phyloP scores from a whole-genome alignment of 2,329 filamentous ascomycete species.

The Colletotrichum karsti region DNA sequence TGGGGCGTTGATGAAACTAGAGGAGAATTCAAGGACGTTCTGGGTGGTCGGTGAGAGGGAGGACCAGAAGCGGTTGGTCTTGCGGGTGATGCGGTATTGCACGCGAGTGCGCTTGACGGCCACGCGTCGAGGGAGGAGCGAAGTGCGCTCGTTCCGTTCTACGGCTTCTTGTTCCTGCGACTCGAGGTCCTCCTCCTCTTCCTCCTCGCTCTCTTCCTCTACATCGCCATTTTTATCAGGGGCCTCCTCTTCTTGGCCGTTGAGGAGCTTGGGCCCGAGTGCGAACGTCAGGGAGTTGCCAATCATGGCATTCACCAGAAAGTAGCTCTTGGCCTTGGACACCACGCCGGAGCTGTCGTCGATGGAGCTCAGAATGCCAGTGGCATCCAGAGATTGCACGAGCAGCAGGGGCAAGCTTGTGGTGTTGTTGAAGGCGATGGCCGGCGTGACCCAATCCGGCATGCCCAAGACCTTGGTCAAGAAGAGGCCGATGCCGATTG shows the following conservation, averaged over 20 bases:
- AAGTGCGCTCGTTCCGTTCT: constrained; percentile 18
- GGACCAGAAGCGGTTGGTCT: constrained; percentile 13
- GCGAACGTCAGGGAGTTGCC: constrained; percentile 72
- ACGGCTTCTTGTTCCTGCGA: constrained; percentile 19
- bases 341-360: constrained; percentile 55
- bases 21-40: constrained; percentile 46
- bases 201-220: not conserved
- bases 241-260: constrained; percentile 26
- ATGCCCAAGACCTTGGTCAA: constrained; percentile 47
- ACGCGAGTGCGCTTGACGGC: constrained; percentile 41
- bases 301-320: constrained; percentile 71
- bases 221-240: not conserved
- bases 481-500: constrained; percentile 48
- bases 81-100: constrained; percentile 5
- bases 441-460: constrained; percentile 54
- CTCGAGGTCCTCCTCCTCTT: not conserved
- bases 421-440: constrained; percentile 59
- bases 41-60: constrained; percentile 17
- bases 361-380: constrained; percentile 63
- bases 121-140: constrained; percentile 11
- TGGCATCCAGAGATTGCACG: constrained; percentile 51
- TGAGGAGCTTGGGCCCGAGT: constrained; percentile 55
- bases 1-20: constrained; percentile 67
- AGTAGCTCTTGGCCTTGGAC: constrained; percentile 70
- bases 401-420: constrained; percentile 56